A percentile compares a stretch with the other conserved stretches of the same genome.
These are phyloP conservation scores for Acanthamoeba triangularis DNA, from an alignment of 208 protist species.

Conservation along the genomic window DNA sequence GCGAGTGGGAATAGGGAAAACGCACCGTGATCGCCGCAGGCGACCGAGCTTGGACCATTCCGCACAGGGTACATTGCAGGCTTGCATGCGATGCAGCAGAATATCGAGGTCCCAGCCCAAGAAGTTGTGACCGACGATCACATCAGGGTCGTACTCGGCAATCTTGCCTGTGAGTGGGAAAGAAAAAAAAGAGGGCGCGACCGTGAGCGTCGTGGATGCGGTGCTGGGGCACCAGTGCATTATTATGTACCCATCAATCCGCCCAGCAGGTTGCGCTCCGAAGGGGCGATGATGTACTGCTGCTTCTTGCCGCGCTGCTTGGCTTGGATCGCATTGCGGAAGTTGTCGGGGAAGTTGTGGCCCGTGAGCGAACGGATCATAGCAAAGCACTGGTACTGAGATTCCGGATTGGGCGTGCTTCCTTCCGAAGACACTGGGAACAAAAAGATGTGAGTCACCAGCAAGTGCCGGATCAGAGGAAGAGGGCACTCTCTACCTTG, in stretches of 20 bases:
- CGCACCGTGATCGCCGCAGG: constrained; percentile 67
- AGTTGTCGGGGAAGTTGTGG: constrained; percentile 29
- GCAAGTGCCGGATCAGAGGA: not conserved
- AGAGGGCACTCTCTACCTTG: constrained; percentile 25
- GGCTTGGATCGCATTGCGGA: not conserved
- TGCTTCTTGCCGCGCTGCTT: not conserved
- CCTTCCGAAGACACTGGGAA: constrained; percentile 40
- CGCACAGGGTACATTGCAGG: constrained; percentile 90
- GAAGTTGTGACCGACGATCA: constrained; percentile 98
- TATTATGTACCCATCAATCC: constrained; percentile 10
- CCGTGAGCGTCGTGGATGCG: constrained; percentile 26
- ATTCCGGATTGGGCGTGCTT: not conserved
- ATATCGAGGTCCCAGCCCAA: constrained; percentile 98
- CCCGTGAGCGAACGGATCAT: constrained; percentile 11
- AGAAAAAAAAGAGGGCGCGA: not conserved
- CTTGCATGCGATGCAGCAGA: constrained; percentile 96
- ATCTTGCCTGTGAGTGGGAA: constrained; percentile 86
- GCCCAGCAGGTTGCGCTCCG: constrained; percentile 49
- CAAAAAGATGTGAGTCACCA: not conserved
- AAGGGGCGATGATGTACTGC: constrained; percentile 1
- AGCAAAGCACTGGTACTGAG: constrained; percentile 54
- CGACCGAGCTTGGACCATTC: constrained; percentile 94
- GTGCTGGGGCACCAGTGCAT: constrained; percentile 29
- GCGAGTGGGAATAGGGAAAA: not conserved
- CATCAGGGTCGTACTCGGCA: constrained; percentile 95